Conservation (phyloP, 2,329 filamentous ascomycete genomes). For the Pseudogymnoascus sp. region DNA sequence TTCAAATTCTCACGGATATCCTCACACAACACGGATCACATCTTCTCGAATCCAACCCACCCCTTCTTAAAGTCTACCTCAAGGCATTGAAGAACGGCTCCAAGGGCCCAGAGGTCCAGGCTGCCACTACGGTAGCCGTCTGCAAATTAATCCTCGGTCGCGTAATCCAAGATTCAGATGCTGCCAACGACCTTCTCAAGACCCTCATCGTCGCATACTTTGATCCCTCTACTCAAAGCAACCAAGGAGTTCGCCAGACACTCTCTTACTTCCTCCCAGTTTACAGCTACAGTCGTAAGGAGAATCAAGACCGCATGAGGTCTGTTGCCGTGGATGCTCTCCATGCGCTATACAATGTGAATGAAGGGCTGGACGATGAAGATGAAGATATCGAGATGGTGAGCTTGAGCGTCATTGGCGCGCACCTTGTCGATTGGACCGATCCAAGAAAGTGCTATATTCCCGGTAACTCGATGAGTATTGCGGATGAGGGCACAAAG, state of each 20-base stretch:
- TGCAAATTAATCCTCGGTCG: slow-evolving; percentile 80
- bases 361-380: slow-evolving; percentile 66
- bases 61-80: slow-evolving; percentile 77
- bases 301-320: slow-evolving; percentile 79
- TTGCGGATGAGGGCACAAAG: slow-evolving; percentile 48
- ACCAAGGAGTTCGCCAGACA: slow-evolving; percentile 76
- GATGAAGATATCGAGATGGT: slow-evolving; percentile 73
- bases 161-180: slow-evolving; percentile 62
- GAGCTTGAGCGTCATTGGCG: slow-evolving; percentile 67
- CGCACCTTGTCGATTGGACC: slow-evolving; percentile 88
- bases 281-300: slow-evolving; percentile 77
- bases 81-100: slow-evolving; percentile 69
- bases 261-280: slow-evolving; percentile 92
- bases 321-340: slow-evolving; percentile 66
- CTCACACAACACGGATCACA: slow-evolving; percentile 81
- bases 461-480: slow-evolving; percentile 36
- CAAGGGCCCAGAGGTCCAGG: slow-evolving; percentile 66
- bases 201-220: slow-evolving; percentile 83
- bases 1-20: slow-evolving; percentile 91
- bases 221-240: slow-evolving; percentile 70
- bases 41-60: slow-evolving; percentile 59
- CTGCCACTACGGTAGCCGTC: slow-evolving; percentile 71
- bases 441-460: slow-evolving; percentile 74
- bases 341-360: slow-evolving; percentile 64
- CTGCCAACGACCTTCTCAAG: slow-evolving; percentile 69